phyloP scores from a whole-genome alignment of 805 yeast genomes.

The Lipomyces oligophaga region DNA sequence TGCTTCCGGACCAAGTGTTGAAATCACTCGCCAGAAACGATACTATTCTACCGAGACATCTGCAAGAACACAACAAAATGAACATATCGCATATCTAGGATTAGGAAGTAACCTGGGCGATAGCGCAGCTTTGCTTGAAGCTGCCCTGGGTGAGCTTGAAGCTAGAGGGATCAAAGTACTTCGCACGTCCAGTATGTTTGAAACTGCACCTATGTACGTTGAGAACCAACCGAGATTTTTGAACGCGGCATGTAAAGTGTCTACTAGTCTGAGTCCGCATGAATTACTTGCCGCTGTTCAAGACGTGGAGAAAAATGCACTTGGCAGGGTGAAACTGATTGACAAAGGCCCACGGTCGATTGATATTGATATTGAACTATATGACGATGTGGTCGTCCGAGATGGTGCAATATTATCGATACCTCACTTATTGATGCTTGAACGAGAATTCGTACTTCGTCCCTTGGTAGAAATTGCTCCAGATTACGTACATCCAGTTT shows the following conservation, averaged over 20 bases:
- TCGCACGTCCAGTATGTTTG: conserved; percentile 72
- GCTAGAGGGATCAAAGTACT: conserved; percentile 46
- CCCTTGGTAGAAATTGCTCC: conserved; percentile 81
- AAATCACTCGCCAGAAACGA: conserved; percentile 49
- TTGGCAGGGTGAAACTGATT: conserved; percentile 68
- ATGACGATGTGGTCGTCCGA: conserved; percentile 42
- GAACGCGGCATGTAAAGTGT: conserved; percentile 73
- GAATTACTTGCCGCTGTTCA: conserved; percentile 61
- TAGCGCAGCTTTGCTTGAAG: conserved; percentile 55
- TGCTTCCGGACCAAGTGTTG: conserved; percentile 89
- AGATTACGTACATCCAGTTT: conserved; percentile 74
- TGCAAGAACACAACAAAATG: not conserved
- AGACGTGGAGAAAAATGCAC: conserved; percentile 67
- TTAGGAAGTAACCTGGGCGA: conserved; percentile 88
- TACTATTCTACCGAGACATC: conserved; percentile 18
- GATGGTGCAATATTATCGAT: conserved; percentile 49
- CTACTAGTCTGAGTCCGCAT: conserved; percentile 61
- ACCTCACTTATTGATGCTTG: conserved; percentile 87
- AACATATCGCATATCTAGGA: conserved; percentile 58
- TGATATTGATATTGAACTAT: conserved; percentile 82
- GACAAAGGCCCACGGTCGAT: conserved; percentile 91
- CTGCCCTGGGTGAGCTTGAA: conserved; percentile 51
- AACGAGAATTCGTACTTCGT: conserved; percentile 81
- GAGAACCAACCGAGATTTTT: conserved; percentile 73
- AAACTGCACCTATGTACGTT: conserved; percentile 90